Evolutionary conservation across 2,329 filamentous ascomycete species (phyloP).

Genomic region (Harringtonia lauricola): DNA sequence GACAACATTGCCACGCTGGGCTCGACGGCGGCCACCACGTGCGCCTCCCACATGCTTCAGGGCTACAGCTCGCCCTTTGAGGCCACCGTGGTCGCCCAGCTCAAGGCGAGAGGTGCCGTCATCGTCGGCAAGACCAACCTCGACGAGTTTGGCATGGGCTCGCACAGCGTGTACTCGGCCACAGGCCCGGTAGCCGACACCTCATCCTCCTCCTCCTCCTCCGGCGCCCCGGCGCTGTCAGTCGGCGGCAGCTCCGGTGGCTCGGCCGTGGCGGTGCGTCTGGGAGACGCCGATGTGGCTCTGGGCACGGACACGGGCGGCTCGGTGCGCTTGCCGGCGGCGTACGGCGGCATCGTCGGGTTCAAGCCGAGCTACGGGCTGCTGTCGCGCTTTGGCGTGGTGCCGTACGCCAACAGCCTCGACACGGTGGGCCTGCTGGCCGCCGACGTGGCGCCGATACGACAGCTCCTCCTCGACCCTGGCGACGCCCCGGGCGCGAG

Average conservation of each 20-base stretch:
- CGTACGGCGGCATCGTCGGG: conserved; percentile 72
- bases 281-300: conserved; percentile 47
- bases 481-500: conserved; percentile 10
- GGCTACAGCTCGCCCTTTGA: conserved; percentile 65
- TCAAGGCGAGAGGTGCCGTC: conserved; percentile 49
- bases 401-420: conserved; percentile 85
- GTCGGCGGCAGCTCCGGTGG: conserved; percentile 89
- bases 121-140: conserved; percentile 77
- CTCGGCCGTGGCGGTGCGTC: conserved; percentile 73
- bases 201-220: too few species aligned
- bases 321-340: conserved; percentile 75
- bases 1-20: conserved; percentile 61
- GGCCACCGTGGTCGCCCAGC: conserved; percentile 63
- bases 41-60: conserved; percentile 61
- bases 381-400: conserved; percentile 73
- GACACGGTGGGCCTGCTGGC: conserved; percentile 80
- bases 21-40: conserved; percentile 55
- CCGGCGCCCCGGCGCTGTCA: too few species aligned
- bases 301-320: conserved; percentile 92
- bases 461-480: conserved; percentile 30
- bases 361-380: conserved; percentile 91
- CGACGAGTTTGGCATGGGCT: conserved; percentile 48
- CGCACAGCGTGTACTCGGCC: conserved; percentile 20
- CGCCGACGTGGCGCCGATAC: conserved; percentile 36
- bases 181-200: conserved; percentile 18